These are phyloP conservation scores for Xylaria telfairii DNA, from an alignment of 495 filamentous ascomycete species.

Conservation along the genomic window DNA sequence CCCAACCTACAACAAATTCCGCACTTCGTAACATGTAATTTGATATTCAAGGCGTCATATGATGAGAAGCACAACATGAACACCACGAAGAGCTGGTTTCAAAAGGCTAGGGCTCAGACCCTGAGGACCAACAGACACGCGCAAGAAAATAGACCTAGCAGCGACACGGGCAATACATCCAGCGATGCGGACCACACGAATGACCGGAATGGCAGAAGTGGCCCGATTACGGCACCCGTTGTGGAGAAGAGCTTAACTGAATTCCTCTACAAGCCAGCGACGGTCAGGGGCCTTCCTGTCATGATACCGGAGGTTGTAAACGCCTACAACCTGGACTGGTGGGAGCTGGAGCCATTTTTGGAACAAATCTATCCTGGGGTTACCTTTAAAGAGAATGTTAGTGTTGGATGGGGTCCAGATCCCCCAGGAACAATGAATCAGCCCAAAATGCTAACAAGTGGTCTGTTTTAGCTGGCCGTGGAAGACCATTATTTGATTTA, in stretches of 20 bases:
- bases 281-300: background rate
- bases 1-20: background rate
- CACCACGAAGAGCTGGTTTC: constrained; percentile 2
- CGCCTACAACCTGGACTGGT: constrained; percentile 14
- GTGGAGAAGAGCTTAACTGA: constrained; percentile 8
- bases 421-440: background rate
- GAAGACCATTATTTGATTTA: constrained; percentile 16
- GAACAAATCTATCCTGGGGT: constrained; percentile 1
- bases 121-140: background rate
- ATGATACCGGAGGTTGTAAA: background rate
- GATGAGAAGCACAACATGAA: constrained; percentile 11
- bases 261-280: constrained; percentile 8
- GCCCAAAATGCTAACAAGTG: constrained; percentile 1
- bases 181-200: background rate
- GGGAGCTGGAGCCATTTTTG: constrained; percentile 1
- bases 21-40: constrained; percentile 12
- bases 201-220: constrained; percentile 5
- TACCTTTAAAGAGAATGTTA: constrained; percentile 7
- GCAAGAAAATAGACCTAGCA: background rate
- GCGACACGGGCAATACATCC: background rate
- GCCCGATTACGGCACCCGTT: background rate
- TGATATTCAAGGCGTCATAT: constrained; percentile 1
- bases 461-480: background rate
- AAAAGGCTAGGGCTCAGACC: constrained; percentile 14
- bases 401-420: background rate